Conservation (phyloP, 1,284 basidiomycete genomes). For the Heterobasidion irregulare region DNA sequence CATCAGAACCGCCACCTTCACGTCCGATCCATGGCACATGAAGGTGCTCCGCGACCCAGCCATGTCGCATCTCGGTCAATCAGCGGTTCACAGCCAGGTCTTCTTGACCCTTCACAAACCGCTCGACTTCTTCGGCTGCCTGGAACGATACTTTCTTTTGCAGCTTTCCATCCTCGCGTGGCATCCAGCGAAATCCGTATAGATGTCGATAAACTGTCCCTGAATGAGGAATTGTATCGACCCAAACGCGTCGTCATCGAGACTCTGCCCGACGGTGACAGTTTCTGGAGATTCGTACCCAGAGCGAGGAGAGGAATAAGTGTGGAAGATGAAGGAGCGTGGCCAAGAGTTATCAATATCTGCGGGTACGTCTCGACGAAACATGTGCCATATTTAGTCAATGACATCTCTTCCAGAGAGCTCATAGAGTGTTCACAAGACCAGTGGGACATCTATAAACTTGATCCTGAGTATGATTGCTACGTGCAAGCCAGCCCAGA, state of each 20-base stretch:
- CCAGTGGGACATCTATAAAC: conserved; percentile 78
- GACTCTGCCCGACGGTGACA: conserved; percentile 39
- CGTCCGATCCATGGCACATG: not conserved
- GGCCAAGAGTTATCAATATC: conserved; percentile 57
- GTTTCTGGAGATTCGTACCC: conserved; percentile 69
- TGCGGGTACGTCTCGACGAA: conserved; percentile 47
- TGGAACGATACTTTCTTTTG: conserved; percentile 51
- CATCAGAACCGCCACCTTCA: not conserved
- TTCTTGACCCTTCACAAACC: conserved; percentile 51
- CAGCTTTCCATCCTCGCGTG: conserved; percentile 57
- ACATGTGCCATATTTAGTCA: not conserved
- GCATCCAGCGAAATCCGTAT: conserved; percentile 35
- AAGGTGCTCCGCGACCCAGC: not conserved
- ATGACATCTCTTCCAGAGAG: conserved; percentile 27
- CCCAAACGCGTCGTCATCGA: conserved; percentile 69
- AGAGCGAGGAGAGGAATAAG: conserved; percentile 48
- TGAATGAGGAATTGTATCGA: conserved; percentile 38
- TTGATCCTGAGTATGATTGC: conserved; percentile 64
- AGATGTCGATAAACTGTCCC: conserved; percentile 29
- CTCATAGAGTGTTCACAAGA: conserved; percentile 49
- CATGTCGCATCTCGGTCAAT: not conserved
- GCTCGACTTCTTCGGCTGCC: conserved; percentile 47
- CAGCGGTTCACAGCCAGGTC: conserved; percentile 36
- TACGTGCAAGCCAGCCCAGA: conserved; percentile 38
- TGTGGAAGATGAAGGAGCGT: conserved; percentile 53